These are phyloP conservation scores for Casuarina glauca DNA, from an alignment of 306 rosid species.

Conservation along the genomic window DNA sequence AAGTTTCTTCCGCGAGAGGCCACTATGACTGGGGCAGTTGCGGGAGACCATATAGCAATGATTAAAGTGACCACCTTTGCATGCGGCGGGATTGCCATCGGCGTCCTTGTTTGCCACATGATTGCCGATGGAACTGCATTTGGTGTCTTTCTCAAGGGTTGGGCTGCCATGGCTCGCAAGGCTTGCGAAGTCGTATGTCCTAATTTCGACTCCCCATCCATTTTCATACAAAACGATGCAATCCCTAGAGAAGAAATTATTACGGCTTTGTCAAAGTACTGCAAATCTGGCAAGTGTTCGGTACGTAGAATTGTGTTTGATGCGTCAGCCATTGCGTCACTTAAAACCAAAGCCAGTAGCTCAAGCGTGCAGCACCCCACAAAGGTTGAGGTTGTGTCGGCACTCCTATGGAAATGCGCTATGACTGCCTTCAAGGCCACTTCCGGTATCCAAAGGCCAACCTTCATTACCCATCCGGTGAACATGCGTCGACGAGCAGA, in stretches of 20 bases:
- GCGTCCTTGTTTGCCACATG: no score
- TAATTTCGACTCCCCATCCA: no score
- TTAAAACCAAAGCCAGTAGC: neutral
- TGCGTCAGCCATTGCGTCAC: constrained; percentile 9
- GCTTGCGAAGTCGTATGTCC: no score
- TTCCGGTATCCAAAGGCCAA: neutral
- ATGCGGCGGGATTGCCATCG: no score
- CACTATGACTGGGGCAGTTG: no score
- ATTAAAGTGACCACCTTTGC: no score
- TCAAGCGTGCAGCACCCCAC: neutral
- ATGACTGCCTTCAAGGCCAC: neutral
- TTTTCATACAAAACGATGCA: neutral
- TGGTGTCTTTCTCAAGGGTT: no score
- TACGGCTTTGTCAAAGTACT: neutral
- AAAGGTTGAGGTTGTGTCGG: constrained; percentile 5
- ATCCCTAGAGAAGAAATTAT: neutral
- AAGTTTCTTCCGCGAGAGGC: no score
- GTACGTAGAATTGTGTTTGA: constrained; percentile 14
- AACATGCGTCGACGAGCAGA: constrained; percentile 8
- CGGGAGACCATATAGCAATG: no score
- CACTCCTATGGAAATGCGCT: constrained; percentile 9
- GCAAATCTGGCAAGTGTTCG: neutral
- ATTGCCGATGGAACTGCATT: no score
- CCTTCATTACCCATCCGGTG: neutral
- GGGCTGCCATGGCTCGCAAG: no score